Base-by-base conservation (phyloP, 192 early-diverging fungal genomes). In the Glomus cerebriforme region DNA sequence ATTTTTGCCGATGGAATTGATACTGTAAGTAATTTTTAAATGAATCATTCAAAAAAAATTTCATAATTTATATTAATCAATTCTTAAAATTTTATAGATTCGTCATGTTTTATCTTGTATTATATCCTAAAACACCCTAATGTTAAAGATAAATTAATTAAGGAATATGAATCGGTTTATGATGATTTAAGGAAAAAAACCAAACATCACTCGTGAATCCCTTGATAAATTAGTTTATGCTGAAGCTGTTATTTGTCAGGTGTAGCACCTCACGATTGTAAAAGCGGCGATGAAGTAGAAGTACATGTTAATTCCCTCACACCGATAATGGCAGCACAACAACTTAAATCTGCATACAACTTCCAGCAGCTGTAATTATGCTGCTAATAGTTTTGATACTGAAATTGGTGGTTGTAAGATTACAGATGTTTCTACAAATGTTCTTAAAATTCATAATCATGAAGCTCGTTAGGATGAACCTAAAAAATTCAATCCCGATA, bases 281-380 rank as follows among this genome's bases (percentile, higher is more conserved):
- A 81, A 47, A 79, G 83, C 39, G 89, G 88, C 34, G 90, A 92
- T 73, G 54, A 63, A 22, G 96, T 98, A 7, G 88, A 90, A 27
- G 82, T 98, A 34, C 87, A 87, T 77, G 96, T 98, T 34, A 98
- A 98, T 81, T 91, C 93, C 19, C 88, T 97, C 59, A 93, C 95
- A 5, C 95, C 97, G 7, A 84, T 89, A 59, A 86, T 88, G 43
- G 83, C 90, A 60, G 86, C 85, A 73, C 67, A 81, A 29, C 89
- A 91, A 72, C 83, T 93, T 26, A 92, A 92, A 82, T 93, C 92
- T 0, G 90, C n/a, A n/a, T 54, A 5, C 3, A 7, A 22, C 49
- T 17, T 17, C 3, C 17, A 22, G 3, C 22, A n/a, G 17, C 65
- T 3, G 34, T 67, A 67, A 19, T 34, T 29, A 1, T 67, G 3